These are phyloP conservation scores for Exophiala alcalophila DNA, from an alignment of 2,329 filamentous ascomycete genomes.

Conservation along the genomic window DNA sequence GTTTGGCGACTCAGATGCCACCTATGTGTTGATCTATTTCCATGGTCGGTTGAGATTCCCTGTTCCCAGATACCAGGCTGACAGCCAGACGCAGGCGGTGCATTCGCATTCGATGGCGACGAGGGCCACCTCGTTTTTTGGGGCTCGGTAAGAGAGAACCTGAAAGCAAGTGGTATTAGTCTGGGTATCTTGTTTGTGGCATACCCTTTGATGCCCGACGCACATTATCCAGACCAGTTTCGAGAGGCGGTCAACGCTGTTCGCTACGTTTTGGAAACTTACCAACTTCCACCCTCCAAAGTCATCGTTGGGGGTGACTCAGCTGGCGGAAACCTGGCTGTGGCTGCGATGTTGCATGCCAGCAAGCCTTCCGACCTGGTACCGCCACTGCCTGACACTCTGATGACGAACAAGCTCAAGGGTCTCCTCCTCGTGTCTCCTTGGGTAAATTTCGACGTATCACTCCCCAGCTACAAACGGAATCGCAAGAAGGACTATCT, in stretches of 20 bases:
- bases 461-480: slow-evolving; percentile 41
- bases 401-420: slow-evolving; percentile 37
- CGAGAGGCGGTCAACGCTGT: slow-evolving; percentile 41
- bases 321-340: slow-evolving; percentile 42
- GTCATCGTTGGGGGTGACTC: slow-evolving; percentile 44
- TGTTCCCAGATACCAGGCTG: not conserved
- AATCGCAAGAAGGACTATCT: slow-evolving; percentile 55
- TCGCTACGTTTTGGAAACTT: slow-evolving; percentile 39
- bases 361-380: slow-evolving; percentile 49
- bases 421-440: slow-evolving; percentile 56
- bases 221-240: slow-evolving; percentile 43
- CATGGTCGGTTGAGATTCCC: slow-evolving; percentile 16
- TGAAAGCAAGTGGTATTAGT: slow-evolving; percentile 38
- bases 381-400: slow-evolving; percentile 35
- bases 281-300: slow-evolving; percentile 33
- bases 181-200: slow-evolving; percentile 53
- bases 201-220: slow-evolving; percentile 54
- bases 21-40: slow-evolving; percentile 20
- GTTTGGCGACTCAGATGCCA: slow-evolving; percentile 18
- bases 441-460: slow-evolving; percentile 53
- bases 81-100: slow-evolving; percentile 16
- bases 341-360: slow-evolving; percentile 14
- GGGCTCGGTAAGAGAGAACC: slow-evolving; percentile 1
- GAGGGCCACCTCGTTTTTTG: slow-evolving; percentile 25
- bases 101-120: slow-evolving; percentile 18